These are phyloP conservation scores for Colletotrichum sp. DNA, from an alignment of 2,329 filamentous ascomycete genomes.

Conservation along the genomic window DNA sequence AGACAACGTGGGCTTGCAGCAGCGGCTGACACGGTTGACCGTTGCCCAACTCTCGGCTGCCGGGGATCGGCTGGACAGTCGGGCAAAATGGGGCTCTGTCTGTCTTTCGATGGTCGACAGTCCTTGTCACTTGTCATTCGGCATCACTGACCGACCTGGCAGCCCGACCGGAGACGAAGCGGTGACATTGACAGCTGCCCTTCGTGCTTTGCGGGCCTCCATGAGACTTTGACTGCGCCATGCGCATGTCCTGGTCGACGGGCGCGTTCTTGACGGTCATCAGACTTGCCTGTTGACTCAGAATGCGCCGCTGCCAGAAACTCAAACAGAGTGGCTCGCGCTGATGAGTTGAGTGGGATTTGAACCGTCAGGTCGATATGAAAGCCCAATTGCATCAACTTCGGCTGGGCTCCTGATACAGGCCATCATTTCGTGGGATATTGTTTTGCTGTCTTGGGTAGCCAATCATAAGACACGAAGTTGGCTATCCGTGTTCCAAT, in stretches of 20 bases:
- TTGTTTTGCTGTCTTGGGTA: background rate
- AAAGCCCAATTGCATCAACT: background rate
- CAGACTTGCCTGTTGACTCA: background rate
- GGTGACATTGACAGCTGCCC: background rate
- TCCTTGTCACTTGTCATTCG: background rate
- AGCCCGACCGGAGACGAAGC: slow-evolving; percentile 1
- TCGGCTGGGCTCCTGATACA: slow-evolving; percentile 7
- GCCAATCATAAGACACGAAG: slow-evolving; percentile 1
- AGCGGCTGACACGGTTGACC: background rate
- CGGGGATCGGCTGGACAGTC: background rate
- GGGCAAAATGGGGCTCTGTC: background rate
- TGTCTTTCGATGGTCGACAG: background rate
- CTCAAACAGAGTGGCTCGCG: background rate
- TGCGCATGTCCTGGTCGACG: background rate
- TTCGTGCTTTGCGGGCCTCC: background rate
- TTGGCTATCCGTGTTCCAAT: background rate
- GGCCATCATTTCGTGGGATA: slow-evolving; percentile 18
- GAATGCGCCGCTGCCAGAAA: background rate
- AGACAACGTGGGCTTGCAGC: background rate
- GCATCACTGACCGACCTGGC: background rate
- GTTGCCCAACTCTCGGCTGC: background rate
- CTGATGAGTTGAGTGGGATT: background rate
- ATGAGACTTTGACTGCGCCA: background rate
- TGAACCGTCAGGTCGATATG: background rate
- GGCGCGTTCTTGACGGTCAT: background rate